Base-by-base conservation (phyloP, 768 basidiomycete genomes). In the Atractiella rhizophila region DNA sequence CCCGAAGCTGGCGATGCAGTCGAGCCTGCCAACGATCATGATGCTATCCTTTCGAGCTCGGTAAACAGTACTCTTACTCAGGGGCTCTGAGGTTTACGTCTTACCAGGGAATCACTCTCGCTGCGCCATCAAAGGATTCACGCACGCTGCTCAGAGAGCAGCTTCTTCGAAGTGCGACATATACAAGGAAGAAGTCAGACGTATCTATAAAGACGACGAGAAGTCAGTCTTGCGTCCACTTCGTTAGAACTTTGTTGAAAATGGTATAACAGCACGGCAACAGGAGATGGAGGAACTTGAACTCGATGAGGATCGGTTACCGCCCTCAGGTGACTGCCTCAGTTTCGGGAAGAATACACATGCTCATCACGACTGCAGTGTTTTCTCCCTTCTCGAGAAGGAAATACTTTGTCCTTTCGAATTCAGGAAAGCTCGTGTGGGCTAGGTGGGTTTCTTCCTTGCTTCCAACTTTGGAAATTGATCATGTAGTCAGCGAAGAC, bases 371-470 rank as follows among this genome's bases (percentile, higher is more conserved):
- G n/a, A n/a, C n/a, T n/a, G n/a, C n/a, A n/a, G n/a, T n/a, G n/a
- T n/a, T n/a, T n/a, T n/a, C 16, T 21, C 15, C 11, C 37, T 10
- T 25, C 37, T 12, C 18, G 27, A 25, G 27, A 19, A 27, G 46
- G 24, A 18, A 33, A 16, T 98, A 94, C 57, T 91, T 79, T 54
- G 69, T 94, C 13, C 66, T 96, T 16, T 94, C 86, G 0, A 73
- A 86, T 47, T 91, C 91, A 24, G 91, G 91, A 23, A 96, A 98
- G 59, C 86, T 86, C n/a, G 85, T 98, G 10, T 98, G 79, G 54
- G 66, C 72, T 31, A 81, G 79, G 85, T 78, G 57, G 44, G 63
- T 50, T 28, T 21, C 28, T 31, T n/a, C 21, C 30, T 37, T 26
- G 31, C 18, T 33, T 25, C 7, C 23, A 10, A n/a, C 40, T 31